phyloP scores from a whole-genome alignment of 2,329 filamentous ascomycete genomes.

The Sporothrix curviconia region DNA sequence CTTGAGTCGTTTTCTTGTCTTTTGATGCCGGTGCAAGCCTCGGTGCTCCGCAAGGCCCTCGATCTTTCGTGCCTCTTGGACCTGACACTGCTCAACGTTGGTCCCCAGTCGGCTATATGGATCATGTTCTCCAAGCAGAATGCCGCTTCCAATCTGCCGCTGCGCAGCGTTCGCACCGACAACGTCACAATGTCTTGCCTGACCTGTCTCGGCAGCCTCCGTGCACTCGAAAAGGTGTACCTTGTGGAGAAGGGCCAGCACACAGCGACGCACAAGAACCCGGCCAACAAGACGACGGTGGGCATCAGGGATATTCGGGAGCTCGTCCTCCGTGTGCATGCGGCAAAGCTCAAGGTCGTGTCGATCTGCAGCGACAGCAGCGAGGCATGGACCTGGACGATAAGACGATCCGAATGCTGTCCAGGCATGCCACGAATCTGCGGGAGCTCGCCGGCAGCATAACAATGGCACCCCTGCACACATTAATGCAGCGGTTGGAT shows the following conservation, averaged over 20 bases:
- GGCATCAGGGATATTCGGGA: constrained; percentile 53
- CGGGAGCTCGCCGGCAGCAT: constrained; percentile 52
- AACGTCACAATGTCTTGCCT: constrained; percentile 50
- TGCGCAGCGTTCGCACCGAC: constrained; percentile 57
- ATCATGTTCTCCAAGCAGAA: constrained; percentile 49
- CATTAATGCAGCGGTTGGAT: constrained; percentile 48
- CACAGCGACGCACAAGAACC: constrained; percentile 44
- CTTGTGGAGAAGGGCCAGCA: constrained; percentile 37
- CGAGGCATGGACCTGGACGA: constrained; percentile 49
- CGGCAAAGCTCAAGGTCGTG: constrained; percentile 45
- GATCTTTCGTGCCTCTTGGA: constrained; percentile 50
- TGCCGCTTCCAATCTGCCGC: constrained; percentile 40
- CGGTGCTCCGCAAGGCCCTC: constrained; percentile 48
- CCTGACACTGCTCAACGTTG: constrained; percentile 58
- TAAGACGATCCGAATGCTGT: constrained; percentile 49
- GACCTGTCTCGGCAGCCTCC: constrained; percentile 49
- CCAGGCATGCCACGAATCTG: constrained; percentile 41
- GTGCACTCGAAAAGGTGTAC: constrained; percentile 57
- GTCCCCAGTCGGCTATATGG: constrained; percentile 56
- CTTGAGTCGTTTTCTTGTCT: constrained; percentile 50
- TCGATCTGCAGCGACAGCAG: constrained; percentile 54
- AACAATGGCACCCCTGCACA: constrained; percentile 50
- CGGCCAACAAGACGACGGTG: constrained; percentile 43
- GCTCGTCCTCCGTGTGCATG: constrained; percentile 52
- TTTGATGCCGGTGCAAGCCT: constrained; percentile 54